phyloP scores from a whole-genome alignment of 192 early-diverging fungal genomes.

The Coemansia biformis region DNA sequence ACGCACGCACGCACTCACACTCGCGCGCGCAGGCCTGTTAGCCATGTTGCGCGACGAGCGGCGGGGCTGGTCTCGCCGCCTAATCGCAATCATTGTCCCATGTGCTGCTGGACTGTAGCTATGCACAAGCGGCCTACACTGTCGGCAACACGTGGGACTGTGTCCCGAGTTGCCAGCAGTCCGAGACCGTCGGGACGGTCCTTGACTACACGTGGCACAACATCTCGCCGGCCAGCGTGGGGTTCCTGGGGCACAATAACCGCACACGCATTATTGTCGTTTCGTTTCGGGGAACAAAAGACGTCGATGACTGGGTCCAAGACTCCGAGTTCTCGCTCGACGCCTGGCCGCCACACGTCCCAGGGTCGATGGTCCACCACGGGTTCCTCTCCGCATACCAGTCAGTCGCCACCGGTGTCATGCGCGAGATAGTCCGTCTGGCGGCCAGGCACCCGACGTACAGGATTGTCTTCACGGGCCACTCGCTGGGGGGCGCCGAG shows the following conservation, averaged over 20 bases:
- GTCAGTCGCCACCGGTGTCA: slow-evolving; percentile 27
- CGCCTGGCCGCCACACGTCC: slow-evolving; percentile 38
- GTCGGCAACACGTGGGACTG: slow-evolving; percentile 27
- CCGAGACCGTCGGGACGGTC: slow-evolving; percentile 25
- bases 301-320: slow-evolving; percentile 40
- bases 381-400: slow-evolving; percentile 44
- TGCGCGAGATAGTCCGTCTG: slow-evolving; percentile 8
- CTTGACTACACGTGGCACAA: slow-evolving; percentile 44
- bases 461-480: slow-evolving; percentile 48
- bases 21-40: neutral
- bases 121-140: slow-evolving; percentile 31
- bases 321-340: slow-evolving; percentile 44
- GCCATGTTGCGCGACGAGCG: too few species aligned
- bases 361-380: slow-evolving; percentile 48
- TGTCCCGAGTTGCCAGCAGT: slow-evolving; percentile 12
- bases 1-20: too few species aligned
- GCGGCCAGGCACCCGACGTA: slow-evolving; percentile 20
- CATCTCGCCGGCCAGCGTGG: slow-evolving; percentile 29
- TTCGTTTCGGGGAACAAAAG: slow-evolving; percentile 31
- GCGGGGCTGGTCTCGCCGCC: too few species aligned
- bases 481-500: slow-evolving; percentile 50
- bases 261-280: slow-evolving; percentile 27
- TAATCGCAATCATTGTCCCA: too few species aligned
- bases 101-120: slow-evolving; percentile 15
- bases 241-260: slow-evolving; percentile 37